Conservation (phyloP, 2,329 filamentous ascomycete genomes). For the Ophiostoma tasmaniense region DNA sequence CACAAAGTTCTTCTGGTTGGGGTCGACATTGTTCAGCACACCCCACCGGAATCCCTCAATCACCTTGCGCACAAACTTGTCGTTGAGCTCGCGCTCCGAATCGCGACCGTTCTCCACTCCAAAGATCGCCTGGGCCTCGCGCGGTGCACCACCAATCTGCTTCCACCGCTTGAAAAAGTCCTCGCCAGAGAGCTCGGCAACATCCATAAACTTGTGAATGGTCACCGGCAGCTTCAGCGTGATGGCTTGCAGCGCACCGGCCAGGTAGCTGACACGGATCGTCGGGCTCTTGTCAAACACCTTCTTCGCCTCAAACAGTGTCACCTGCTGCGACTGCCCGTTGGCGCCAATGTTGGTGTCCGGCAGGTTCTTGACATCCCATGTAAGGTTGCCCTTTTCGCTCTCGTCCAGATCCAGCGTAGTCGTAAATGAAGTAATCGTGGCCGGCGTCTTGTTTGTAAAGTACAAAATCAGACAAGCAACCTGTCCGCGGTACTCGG, state of each 20-base stretch:
- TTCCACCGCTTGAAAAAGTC: conserved; percentile 99
- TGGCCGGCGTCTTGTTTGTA: conserved; percentile 79
- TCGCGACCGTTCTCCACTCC: conserved; percentile 47
- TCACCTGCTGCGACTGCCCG: conserved; percentile 80
- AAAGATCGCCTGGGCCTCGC: conserved; percentile 86
- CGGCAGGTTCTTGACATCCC: conserved; percentile 81
- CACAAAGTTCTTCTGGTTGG: conserved; percentile 88
- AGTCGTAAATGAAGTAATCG: conserved; percentile 87
- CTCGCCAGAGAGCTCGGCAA: conserved; percentile 73
- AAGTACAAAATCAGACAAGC: conserved; percentile 95
- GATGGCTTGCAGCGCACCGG: conserved; percentile 83
- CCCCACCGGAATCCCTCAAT: conserved; percentile 88
- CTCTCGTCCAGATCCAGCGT: conserved; percentile 72
- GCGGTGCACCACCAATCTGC: conserved; percentile 82
- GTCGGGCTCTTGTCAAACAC: conserved; percentile 81
- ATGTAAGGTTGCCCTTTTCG: conserved; percentile 60
- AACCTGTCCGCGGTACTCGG: conserved; percentile 91
- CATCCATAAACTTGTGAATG: conserved; percentile 94
- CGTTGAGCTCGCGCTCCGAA: conserved; percentile 54
- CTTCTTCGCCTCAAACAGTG: conserved; percentile 82
- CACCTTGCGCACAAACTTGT: conserved; percentile 60
- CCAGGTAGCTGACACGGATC: conserved; percentile 87
- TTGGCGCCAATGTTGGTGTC: conserved; percentile 69
- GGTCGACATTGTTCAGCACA: conserved; percentile 75
- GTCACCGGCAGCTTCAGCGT: conserved; percentile 84